Conservation (phyloP, 768 basidiomycete species). For the Lactarius hatsudake region DNA sequence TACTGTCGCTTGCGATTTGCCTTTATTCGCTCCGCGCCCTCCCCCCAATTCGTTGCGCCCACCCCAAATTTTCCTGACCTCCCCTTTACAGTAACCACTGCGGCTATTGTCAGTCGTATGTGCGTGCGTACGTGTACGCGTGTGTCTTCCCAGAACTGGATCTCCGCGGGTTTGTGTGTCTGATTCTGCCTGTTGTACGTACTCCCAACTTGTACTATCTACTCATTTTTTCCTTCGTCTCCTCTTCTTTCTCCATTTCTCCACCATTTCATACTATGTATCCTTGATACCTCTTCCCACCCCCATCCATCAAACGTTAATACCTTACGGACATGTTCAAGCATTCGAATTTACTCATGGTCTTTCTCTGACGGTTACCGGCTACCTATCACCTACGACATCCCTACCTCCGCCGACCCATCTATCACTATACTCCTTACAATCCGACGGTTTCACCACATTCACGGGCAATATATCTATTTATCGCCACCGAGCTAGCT, state of each 20-base stretch:
- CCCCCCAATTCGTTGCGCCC: background rate
- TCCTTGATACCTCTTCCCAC: background rate
- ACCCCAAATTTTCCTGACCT: background rate
- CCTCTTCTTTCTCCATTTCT: background rate
- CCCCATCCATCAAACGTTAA: background rate
- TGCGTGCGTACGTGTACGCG: background rate
- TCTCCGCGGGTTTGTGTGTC: background rate
- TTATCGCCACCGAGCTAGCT: background rate
- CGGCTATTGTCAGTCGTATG: background rate
- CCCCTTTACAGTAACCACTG: no score
- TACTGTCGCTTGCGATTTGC: background rate
- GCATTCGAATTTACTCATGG: background rate
- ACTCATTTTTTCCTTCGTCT: background rate
- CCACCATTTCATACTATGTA: background rate
- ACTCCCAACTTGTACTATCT: background rate
- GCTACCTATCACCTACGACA: background rate
- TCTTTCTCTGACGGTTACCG: background rate
- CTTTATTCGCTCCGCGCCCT: background rate
- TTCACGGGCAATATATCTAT: background rate
- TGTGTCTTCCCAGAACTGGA: background rate
- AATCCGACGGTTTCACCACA: background rate
- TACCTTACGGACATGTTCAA: background rate
- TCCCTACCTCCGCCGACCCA: background rate
- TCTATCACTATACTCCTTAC: background rate
- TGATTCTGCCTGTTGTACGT: background rate